Conservation (phyloP, 2,329 filamentous ascomycete genomes). For the Clonostachys chloroleuca region DNA sequence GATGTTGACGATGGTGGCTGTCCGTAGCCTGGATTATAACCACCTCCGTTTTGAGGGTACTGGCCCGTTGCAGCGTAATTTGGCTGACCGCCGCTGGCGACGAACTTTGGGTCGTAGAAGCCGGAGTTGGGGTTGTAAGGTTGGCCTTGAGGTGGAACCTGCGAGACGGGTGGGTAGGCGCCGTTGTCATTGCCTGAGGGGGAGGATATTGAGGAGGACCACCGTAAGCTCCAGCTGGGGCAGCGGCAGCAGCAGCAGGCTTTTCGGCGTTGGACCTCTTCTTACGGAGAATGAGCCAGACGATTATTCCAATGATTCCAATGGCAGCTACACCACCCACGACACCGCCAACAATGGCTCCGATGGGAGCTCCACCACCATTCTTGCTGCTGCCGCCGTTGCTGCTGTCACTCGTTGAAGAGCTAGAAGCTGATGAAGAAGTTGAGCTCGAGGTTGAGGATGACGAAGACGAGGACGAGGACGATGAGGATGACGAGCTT, state of each 20-base stretch:
- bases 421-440: too few relatives aligned
- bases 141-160: background rate
- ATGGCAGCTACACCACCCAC: conserved; percentile 27
- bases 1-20: background rate
- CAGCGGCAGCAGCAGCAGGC: conserved; percentile 2
- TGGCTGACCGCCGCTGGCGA: conserved; percentile 4
- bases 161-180: background rate
- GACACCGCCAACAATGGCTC: conserved; percentile 30
- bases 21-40: conserved; percentile 8
- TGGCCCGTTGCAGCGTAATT: conserved; percentile 13
- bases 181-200: conserved; percentile 1
- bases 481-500: too few relatives aligned
- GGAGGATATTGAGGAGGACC: too few relatives aligned
- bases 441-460: conserved; percentile 6
- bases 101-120: conserved; percentile 19
- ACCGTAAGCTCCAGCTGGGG: background rate
- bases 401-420: background rate
- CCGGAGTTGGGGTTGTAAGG: conserved; percentile 4
- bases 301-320: conserved; percentile 17
- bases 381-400: conserved; percentile 2
- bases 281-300: conserved; percentile 22
- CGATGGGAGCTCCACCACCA: conserved; percentile 15
- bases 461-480: too few relatives aligned
- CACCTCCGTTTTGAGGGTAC: conserved; percentile 10
- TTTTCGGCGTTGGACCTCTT: conserved; percentile 12